These are phyloP conservation scores for Metschnikowia hibisci DNA, from an alignment of 805 yeast genomes.

Conservation along the genomic window DNA sequence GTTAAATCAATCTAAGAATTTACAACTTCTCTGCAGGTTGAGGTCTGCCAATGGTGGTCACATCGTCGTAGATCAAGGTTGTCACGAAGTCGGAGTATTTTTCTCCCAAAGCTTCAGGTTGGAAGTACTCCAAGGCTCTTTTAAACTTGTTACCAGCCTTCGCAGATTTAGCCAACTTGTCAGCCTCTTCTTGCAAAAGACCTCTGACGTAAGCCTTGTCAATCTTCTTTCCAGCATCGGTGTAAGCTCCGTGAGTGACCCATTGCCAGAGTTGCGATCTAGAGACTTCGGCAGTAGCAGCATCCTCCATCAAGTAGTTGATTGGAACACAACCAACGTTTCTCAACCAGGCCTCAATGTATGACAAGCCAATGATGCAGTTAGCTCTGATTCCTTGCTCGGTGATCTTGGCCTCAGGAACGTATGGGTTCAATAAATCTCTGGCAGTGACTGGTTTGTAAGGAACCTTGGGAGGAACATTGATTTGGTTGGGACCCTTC, in stretches of 20 bases:
- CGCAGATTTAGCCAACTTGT: slow-evolving; percentile 44
- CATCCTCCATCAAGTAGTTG: slow-evolving; percentile 84
- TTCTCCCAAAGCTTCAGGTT: slow-evolving; percentile 68
- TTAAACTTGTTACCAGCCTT: slow-evolving; percentile 62
- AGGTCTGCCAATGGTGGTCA: slow-evolving; percentile 51
- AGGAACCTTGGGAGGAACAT: slow-evolving; percentile 43
- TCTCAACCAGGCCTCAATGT: slow-evolving; percentile 84
- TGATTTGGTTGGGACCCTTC: slow-evolving; percentile 82
- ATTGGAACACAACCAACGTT: slow-evolving; percentile 85
- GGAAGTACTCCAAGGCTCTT: slow-evolving; percentile 65
- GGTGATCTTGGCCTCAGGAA: slow-evolving; percentile 61
- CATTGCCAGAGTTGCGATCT: slow-evolving; percentile 81
- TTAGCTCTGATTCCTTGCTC: slow-evolving; percentile 68
- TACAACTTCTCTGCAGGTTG: slow-evolving; percentile 39
- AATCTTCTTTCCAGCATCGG: slow-evolving; percentile 54
- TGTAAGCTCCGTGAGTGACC: slow-evolving; percentile 66
- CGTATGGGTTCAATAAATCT: slow-evolving; percentile 61
- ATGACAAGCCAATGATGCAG: slow-evolving; percentile 70
- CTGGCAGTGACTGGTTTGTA: slow-evolving; percentile 55
- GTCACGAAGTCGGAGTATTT: slow-evolving; percentile 76
- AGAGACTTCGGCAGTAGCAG: slow-evolving; percentile 86
- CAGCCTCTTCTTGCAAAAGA: slow-evolving; percentile 60
- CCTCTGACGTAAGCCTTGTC: slow-evolving; percentile 57
- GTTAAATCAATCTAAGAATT: not conserved
- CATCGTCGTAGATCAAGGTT: slow-evolving; percentile 69